Base-by-base conservation (phyloP, 768 basidiomycete genomes). In the Pleurotus cornucopiae region DNA sequence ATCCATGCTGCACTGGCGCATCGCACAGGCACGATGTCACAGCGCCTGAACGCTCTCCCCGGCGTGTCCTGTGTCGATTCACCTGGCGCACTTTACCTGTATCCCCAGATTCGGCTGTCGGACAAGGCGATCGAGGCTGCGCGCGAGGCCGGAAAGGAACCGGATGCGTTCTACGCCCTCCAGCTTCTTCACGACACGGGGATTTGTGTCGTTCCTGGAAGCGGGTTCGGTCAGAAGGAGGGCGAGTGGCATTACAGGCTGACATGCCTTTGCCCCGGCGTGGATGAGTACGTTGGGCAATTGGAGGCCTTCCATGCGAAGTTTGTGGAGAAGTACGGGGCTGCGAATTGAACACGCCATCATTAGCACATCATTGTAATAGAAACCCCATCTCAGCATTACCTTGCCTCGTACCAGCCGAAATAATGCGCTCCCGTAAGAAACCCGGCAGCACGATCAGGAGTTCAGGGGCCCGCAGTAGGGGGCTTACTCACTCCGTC, bases 191-290 rank as follows among this genome's bases (percentile, higher is more conserved):
- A 96, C 59, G 80, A 81, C 69, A 94, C 93, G 0, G 94, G 94
- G 4, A 97, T 98, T 60, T 97, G 94, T 64, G 90, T 91, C 18
- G 91, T 98, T 3, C 91, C 94, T 3, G 96, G 96, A 0, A 87
- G 85, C 47, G 96, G 96, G 1, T 99, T 99, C 67, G 95, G 95
- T 4, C 95, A 98, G 76, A 88, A 80, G 71, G 86, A 89, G 48
- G 93, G 89, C 4, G 89, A 94, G 65, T 86, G 85, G 72, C 96
- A 99, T 71, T 88, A 97, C 67, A 76, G 96, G 37, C 72, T 98
- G 69, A 99, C 97, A 6, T 97, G 96, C 64, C 73, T 98, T 61
- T 97, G 94, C 64, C 94, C 94, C 2, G 93, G 92, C 40, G 91
- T 93, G 13, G 95, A 96, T 45, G 93, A 94, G 63, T 98, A 94